phyloP scores from a whole-genome alignment of 2,329 filamentous ascomycete genomes.

The Claviceps paspali region DNA sequence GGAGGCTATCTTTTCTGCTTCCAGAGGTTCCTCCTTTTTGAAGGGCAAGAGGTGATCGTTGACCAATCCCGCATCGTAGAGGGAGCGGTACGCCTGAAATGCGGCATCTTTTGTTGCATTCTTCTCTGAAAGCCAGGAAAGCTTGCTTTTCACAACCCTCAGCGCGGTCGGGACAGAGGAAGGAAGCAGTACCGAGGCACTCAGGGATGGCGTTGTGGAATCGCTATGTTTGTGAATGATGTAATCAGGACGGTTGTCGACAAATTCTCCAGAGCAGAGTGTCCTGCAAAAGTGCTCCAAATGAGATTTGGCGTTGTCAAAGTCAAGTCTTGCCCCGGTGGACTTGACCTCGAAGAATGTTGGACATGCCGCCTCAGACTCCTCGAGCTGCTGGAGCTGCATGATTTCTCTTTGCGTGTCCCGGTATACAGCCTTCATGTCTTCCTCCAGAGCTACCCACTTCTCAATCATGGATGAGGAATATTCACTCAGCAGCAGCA shows the following conservation, averaged over 20 bases:
- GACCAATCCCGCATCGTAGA: constrained; percentile 57
- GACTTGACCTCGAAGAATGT: constrained; percentile 21
- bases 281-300: constrained; percentile 67
- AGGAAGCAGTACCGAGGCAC: constrained; percentile 55
- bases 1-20: constrained; percentile 22
- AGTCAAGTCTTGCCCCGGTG: constrained; percentile 50
- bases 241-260: constrained; percentile 55
- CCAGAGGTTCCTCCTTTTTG: constrained; percentile 23
- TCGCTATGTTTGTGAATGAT: constrained; percentile 28
- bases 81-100: constrained; percentile 58
- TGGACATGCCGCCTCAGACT: constrained; percentile 14
- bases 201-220: constrained; percentile 18
- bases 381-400: constrained; percentile 32
- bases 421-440: constrained; percentile 58
- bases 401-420: constrained; percentile 41
- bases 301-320: constrained; percentile 60
- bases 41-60: constrained; percentile 65
- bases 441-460: constrained; percentile 53
- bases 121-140: constrained; percentile 53
- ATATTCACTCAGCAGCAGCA: constrained; percentile 30
- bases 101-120: constrained; percentile 68
- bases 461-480: constrained; percentile 18
- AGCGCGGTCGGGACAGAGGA: constrained; percentile 42
- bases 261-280: constrained; percentile 41
- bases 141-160: constrained; percentile 11